phyloP scores from a whole-genome alignment of 2,329 filamentous ascomycete species.

The Cladosporium sphaerospermum region DNA sequence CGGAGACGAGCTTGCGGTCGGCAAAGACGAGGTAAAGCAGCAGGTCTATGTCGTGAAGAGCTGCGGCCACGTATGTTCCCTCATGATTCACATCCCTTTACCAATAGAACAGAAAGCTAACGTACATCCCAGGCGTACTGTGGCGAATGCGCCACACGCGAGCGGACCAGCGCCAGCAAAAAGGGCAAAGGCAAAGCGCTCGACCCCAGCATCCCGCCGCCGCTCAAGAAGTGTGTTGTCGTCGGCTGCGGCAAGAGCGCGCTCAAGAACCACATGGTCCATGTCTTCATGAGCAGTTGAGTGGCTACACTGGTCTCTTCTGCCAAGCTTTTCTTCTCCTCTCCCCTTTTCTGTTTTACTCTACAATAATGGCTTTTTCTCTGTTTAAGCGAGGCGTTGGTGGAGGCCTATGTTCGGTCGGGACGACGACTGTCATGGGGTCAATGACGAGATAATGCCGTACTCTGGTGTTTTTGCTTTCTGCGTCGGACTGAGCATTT shows the following conservation, averaged over 20 bases:
- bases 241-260: slow-evolving; percentile 36
- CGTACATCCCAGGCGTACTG: slow-evolving; percentile 43
- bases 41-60: slow-evolving; percentile 88
- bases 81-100: not conserved
- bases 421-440: too few relatives aligned
- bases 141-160: slow-evolving; percentile 42
- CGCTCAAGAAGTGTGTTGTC: slow-evolving; percentile 43
- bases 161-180: slow-evolving; percentile 18
- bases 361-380: not conserved
- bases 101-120: not conserved
- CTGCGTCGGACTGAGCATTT: too few relatives aligned
- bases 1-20: slow-evolving; percentile 72
- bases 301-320: not conserved
- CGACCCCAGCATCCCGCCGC: slow-evolving; percentile 23
- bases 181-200: slow-evolving; percentile 35
- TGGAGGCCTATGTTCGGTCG: too few relatives aligned
- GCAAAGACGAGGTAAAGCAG: slow-evolving; percentile 61
- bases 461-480: too few relatives aligned
- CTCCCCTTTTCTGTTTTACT: not conserved
- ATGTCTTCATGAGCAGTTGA: slow-evolving; percentile 27
- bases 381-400: too few relatives aligned
- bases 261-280: slow-evolving; percentile 22
- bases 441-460: too few relatives aligned
- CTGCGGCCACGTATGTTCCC: slow-evolving; percentile 75
- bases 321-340: not conserved